These are phyloP conservation scores for Tylopilus cervinicoccineus DNA, from an alignment of 768 basidiomycete genomes.

Conservation along the genomic window DNA sequence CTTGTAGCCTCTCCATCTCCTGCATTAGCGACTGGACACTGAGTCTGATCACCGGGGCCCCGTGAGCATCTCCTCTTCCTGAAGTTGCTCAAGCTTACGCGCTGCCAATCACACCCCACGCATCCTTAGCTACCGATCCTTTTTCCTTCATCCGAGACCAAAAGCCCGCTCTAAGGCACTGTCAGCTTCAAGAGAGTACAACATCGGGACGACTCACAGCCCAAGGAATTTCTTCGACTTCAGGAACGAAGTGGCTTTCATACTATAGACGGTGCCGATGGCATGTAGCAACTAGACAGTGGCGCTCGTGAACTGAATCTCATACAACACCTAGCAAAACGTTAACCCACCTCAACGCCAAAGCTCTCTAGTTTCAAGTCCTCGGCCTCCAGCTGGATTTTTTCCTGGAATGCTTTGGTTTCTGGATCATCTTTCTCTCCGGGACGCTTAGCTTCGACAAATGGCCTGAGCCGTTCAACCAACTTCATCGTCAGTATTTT, in stretches of 20 bases:
- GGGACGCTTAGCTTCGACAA: constrained; percentile 85
- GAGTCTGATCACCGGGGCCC: constrained; percentile 16
- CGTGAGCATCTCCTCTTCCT: constrained; percentile 61
- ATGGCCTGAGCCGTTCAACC: constrained; percentile 79
- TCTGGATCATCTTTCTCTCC: constrained; percentile 81
- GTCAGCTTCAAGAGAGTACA: constrained; percentile 9
- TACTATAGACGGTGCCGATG: constrained; percentile 88
- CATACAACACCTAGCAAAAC: neutral
- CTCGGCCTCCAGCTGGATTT: constrained; percentile 80
- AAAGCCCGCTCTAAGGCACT: constrained; percentile 66
- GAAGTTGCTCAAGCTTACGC: constrained; percentile 53
- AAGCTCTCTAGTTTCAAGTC: constrained; percentile 97
- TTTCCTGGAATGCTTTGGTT: constrained; percentile 70
- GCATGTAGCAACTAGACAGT: constrained; percentile 70
- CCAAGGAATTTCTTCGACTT: constrained; percentile 91
- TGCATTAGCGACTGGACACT: constrained; percentile 31
- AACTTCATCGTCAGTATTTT: constrained; percentile 73
- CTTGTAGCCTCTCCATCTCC: constrained; percentile 90
- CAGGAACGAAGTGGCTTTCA: constrained; percentile 88
- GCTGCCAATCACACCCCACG: constrained; percentile 94
- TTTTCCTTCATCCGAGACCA: constrained; percentile 94
- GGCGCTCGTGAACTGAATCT: neutral
- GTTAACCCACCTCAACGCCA: constrained; percentile 76
- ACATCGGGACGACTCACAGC: constrained; percentile 51
- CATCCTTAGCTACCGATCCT: constrained; percentile 88